phyloP scores from a whole-genome alignment of 192 early-diverging fungal genomes.

The Backusella morwellensis region DNA sequence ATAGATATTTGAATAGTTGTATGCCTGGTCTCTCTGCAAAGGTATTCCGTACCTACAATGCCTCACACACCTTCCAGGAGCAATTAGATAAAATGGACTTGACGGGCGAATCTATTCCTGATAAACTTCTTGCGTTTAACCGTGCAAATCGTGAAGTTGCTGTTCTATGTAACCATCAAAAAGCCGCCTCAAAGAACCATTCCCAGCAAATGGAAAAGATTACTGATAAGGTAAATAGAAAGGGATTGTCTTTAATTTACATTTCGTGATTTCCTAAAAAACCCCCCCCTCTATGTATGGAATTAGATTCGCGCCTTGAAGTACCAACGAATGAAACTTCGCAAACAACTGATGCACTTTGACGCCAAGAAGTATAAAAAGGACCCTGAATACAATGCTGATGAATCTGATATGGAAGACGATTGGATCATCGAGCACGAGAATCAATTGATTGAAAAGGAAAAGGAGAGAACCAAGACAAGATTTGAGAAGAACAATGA shows the following conservation, averaged over 20 bases:
- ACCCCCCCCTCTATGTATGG: background rate
- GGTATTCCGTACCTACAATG: constrained; percentile 99
- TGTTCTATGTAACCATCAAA: constrained; percentile 97
- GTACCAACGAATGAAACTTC: constrained; percentile 79
- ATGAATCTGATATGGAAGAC: constrained; percentile 75
- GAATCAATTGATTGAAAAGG: constrained; percentile 60
- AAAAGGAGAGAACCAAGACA: constrained; percentile 60
- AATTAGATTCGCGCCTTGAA: constrained; percentile 74
- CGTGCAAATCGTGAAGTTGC: constrained; percentile 95
- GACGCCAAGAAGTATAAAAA: constrained; percentile 82
- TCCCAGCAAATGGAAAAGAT: constrained; percentile 76
- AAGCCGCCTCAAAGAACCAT: constrained; percentile 80
- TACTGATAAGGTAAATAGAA: constrained; percentile 64
- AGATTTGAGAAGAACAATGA: constrained; percentile 85
- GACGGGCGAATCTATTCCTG: constrained; percentile 61
- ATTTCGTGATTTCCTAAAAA: background rate
- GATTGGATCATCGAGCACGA: constrained; percentile 74
- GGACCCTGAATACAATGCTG: constrained; percentile 57
- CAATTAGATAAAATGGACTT: constrained; percentile 74
- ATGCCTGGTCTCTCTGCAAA: constrained; percentile 96
- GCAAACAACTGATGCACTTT: constrained; percentile 63
- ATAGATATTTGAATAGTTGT: constrained; percentile 83
- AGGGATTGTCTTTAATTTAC: too few relatives aligned
- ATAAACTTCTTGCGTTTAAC: constrained; percentile 93
- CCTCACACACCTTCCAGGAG: constrained; percentile 90